These are phyloP conservation scores for Zelopaecilomyces penicillatus DNA, from an alignment of 2,329 filamentous ascomycete genomes.

Conservation along the genomic window DNA sequence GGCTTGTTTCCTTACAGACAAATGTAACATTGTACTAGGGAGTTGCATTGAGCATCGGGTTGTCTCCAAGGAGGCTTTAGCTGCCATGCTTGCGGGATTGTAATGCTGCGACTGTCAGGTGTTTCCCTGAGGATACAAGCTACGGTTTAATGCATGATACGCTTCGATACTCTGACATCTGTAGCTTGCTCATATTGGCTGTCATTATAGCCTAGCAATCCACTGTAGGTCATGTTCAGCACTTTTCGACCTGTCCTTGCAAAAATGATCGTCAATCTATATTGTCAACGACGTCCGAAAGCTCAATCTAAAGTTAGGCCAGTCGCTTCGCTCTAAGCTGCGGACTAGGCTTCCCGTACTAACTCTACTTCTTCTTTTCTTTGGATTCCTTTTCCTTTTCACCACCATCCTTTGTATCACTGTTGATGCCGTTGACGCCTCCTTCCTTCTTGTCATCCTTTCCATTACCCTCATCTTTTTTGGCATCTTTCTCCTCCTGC, in stretches of 20 bases:
- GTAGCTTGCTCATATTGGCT: too few species aligned
- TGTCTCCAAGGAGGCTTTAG: conserved; percentile 59
- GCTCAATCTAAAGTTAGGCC: neutral
- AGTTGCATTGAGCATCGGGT: conserved; percentile 44
- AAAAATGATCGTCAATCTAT: too few species aligned
- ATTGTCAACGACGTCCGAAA: too few species aligned
- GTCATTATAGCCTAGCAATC: too few species aligned
- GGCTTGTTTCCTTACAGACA: conserved; percentile 67
- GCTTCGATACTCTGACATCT: too few species aligned
- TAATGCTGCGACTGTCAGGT: too few species aligned
- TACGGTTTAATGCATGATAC: too few species aligned
- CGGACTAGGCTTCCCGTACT: neutral
- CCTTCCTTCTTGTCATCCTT: conserved; percentile 52
- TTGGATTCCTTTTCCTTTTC: conserved; percentile 50
- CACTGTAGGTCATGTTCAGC: too few species aligned
- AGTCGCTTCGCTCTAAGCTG: neutral
- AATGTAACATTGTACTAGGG: conserved; percentile 51
- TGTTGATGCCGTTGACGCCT: conserved; percentile 28
- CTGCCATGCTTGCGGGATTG: conserved; percentile 49
- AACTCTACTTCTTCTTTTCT: conserved; percentile 39
- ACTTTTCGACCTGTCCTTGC: too few species aligned
- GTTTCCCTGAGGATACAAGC: too few species aligned
- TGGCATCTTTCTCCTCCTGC: conserved; percentile 88
- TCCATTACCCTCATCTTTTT: conserved; percentile 60
- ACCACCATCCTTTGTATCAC: conserved; percentile 39